Percentiles rank a stretch among this genome's conserved stretches.
These are phyloP conservation scores for Candida gorgasii DNA, from an alignment of 805 yeast species.

Conservation along the genomic window DNA sequence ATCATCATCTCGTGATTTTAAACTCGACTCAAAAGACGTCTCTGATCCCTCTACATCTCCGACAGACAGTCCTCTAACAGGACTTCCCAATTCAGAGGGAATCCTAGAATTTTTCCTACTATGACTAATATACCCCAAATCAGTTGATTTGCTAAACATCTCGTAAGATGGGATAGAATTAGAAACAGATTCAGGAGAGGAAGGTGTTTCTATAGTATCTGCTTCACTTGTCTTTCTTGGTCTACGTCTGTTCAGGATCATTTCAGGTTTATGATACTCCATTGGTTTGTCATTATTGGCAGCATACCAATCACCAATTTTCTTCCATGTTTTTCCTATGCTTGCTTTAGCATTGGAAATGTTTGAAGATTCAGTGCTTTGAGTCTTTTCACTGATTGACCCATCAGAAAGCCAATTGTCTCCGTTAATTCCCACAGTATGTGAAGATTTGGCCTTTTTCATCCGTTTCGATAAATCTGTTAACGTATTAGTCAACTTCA, in stretches of 20 bases:
- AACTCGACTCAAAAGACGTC: too few relatives aligned
- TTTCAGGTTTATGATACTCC: slow-evolving; percentile 56
- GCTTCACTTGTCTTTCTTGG: slow-evolving; percentile 24
- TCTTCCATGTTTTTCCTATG: slow-evolving; percentile 46
- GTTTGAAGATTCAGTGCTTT: slow-evolving; percentile 8
- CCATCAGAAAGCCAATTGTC: slow-evolving; percentile 30
- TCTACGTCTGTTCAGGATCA: slow-evolving; percentile 60
- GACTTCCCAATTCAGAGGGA: too few relatives aligned
- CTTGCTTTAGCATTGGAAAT: slow-evolving; percentile 16
- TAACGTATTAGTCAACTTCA: slow-evolving; percentile 23
- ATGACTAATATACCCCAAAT: slow-evolving; percentile 8
- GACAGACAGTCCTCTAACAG: too few relatives aligned
- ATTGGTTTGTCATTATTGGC: slow-evolving; percentile 12
- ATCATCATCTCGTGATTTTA: too few relatives aligned
- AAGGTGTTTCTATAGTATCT: slow-evolving; percentile 1
- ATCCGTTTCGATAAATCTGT: slow-evolving; percentile 27
- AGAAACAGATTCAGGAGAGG: slow-evolving; percentile 5
- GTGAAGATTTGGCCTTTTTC: slow-evolving; percentile 25
- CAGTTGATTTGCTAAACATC: slow-evolving; percentile 13
- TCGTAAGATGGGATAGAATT: slow-evolving; percentile 10
- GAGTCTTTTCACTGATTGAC: slow-evolving; percentile 18
- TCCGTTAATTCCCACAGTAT: slow-evolving; percentile 25
- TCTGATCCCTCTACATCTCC: too few relatives aligned
- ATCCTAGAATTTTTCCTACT: slow-evolving; percentile 16
- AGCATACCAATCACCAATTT: slow-evolving; percentile 67